Base-by-base conservation (phyloP, 2,329 filamentous ascomycete genomes). In the Cercospora berteroae region DNA sequence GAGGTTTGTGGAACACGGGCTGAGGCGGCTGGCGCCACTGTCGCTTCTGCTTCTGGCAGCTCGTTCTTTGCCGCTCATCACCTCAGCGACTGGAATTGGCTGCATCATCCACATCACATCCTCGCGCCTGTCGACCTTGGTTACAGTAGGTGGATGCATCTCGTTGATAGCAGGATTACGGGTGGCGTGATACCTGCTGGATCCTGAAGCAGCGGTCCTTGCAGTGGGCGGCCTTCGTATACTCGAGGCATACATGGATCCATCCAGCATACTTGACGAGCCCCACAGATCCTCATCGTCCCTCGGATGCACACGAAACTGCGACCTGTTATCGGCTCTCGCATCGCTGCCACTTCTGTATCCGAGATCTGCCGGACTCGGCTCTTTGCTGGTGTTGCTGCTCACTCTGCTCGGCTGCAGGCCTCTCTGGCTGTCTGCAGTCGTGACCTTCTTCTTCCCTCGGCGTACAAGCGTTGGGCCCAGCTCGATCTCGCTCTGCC, bases 21-120 rank as follows among this genome's bases (percentile, higher is more conserved):
- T 66, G 20, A 70, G 67, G 29, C 74, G 77, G 65, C 81, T 83
- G 71, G 78, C 81, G 7, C 77, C 83, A 39, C 84, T 82, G 58
- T 71, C 72, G 75, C 88, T 91, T 39, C 83, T 82, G 70, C 87
- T 89, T 63, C 89, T 61, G 3, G 70, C 72, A 20, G 90, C 88
- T 31, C 88, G 87, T 39, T 91, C 87, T 77, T 94, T 95, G 71
- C 93, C 94, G 71, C 90, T 91, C 94, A 97, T 97, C 67, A 97
- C 85, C 77, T 90, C 93, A 65, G 94, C 93, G 36, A 90, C 87
- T n/a, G 94, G 94, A 1, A 93, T 93, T 2, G 94, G 94, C 76
- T 96, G 92, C 61, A 96, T 83, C 93, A 97, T 97, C 94, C 94
- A 97, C 75, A 85, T 86, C 64, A 91, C 90, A 67, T 91, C 92